These are phyloP conservation scores for Tulasnella sp. DNA, from an alignment of 768 basidiomycete species.

Conservation along the genomic window DNA sequence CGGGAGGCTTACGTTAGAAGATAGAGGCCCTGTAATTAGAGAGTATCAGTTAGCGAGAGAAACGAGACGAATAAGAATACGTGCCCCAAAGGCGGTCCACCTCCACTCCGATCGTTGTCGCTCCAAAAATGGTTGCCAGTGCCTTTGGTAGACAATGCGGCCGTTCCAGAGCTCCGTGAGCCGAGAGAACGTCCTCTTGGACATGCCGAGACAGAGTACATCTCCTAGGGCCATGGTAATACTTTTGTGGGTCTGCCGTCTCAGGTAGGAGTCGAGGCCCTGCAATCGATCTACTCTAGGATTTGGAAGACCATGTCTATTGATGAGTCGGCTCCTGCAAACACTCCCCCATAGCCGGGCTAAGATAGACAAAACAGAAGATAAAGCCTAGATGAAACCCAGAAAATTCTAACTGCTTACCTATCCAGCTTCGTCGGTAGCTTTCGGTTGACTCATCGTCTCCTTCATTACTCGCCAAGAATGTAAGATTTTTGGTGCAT, in stretches of 20 bases:
- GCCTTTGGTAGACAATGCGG: too few species aligned
- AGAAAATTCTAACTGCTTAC: not conserved
- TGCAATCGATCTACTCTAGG: conserved; percentile 15
- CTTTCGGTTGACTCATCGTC: not conserved
- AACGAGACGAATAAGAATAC: too few species aligned
- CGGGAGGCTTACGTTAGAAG: too few species aligned
- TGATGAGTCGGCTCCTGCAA: not conserved
- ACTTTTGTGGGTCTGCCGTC: not conserved
- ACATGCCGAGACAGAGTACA: too few species aligned
- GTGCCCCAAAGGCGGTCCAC: too few species aligned
- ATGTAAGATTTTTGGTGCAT: too few species aligned
- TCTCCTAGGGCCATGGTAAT: not conserved
- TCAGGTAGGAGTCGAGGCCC: not conserved
- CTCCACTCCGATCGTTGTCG: too few species aligned
- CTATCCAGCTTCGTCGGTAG: not conserved
- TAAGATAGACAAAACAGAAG: not conserved
- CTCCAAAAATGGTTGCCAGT: too few species aligned
- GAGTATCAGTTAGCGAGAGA: too few species aligned
- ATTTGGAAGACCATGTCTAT: not conserved
- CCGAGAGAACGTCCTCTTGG: too few species aligned
- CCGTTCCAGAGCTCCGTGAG: too few species aligned
- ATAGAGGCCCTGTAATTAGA: too few species aligned
- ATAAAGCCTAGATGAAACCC: not conserved
- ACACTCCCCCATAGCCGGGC: conserved; percentile 6
- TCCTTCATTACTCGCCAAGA: not conserved